Base-by-base conservation (phyloP, 805 yeast species). In the Cyberlindnera maritima region DNA sequence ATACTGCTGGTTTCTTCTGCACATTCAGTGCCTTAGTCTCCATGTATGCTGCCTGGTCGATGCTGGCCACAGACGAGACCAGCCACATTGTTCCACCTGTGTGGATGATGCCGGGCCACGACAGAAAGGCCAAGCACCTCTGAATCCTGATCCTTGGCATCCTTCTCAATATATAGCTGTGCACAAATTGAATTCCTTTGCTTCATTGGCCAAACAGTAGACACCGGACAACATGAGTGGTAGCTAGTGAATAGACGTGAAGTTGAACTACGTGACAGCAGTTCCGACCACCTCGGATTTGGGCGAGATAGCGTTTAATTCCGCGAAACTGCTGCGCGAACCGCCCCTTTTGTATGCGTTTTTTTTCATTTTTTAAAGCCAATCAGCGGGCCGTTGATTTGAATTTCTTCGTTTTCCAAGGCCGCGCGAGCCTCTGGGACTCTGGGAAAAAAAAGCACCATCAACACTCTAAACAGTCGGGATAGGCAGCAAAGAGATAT, bases 1-100 rank as follows among this genome's bases (percentile, higher is more conserved):
- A 65, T 48, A 79, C 77, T 25, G 80, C 79, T 49, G 81, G 81
- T 21, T 70, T 71, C 38, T 60, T 74, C 49, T 75, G 79, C 18
- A 48, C 74, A 32, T 50, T 74, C 23, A 63, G 75, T 23, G 70
- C 78, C 4, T 50, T 73, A 8, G 36, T 66, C 17, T 80, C 78
- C 0, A 70, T 75, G 60, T 76, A 72, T 55, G 73, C 72, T 54
- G 70, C 73, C 47, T 71, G 64, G 56, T 75, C 77, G 1, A 80
- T 80, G 52, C 61, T 68, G 37, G 72, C 75, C 2, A 45, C 36
- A n/a, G 35, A 28, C 9, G 38, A 34, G 13, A 51, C 34, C 5
- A 37, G 46, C 18, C 48, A 48, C 19, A 17, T 51, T 32, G 28
- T 49, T 19, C 41, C 53, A 12, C 53, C 50, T 13, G 39, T 29